Percentiles rank a stretch among this genome's conserved stretches.
These are phyloP conservation scores for Kazachstania bromeliacearum DNA, from an alignment of 805 yeast genomes.

Conservation along the genomic window DNA sequence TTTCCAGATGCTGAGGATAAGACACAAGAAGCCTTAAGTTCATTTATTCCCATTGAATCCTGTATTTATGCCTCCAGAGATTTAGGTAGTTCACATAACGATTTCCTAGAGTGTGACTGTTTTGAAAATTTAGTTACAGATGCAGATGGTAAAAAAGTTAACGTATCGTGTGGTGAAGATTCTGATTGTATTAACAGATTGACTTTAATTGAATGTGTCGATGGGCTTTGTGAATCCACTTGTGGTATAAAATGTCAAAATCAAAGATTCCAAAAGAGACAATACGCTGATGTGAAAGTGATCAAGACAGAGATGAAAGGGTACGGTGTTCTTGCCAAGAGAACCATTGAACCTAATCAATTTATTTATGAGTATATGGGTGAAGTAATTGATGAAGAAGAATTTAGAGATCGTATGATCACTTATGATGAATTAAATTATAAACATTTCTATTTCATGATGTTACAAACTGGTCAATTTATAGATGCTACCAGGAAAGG, in stretches of 20 bases:
- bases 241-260: constrained; percentile 80
- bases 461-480: constrained; percentile 85
- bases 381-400: constrained; percentile 75
- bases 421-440: constrained; percentile 60
- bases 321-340: constrained; percentile 73
- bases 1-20: constrained; percentile 39
- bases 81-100: constrained; percentile 60
- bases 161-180: constrained; percentile 74
- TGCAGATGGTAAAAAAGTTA: constrained; percentile 28
- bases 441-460: constrained; percentile 89
- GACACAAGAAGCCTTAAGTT: constrained; percentile 57
- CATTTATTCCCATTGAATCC: constrained; percentile 47
- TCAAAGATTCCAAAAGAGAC: constrained; percentile 73
- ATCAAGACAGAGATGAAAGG: constrained; percentile 80
- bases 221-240: constrained; percentile 41
- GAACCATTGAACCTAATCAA: constrained; percentile 45
- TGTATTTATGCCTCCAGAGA: constrained; percentile 54
- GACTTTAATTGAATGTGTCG: constrained; percentile 85
- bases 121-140: constrained; percentile 29
- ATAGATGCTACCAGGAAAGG: constrained; percentile 92
- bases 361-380: constrained; percentile 91
- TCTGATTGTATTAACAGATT: constrained; percentile 87
- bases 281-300: constrained; percentile 72
- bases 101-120: constrained; percentile 88
- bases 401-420: constrained; percentile 66